Conservation (phyloP, 2,329 filamentous ascomycete species). For the Fusarium sp. region DNA sequence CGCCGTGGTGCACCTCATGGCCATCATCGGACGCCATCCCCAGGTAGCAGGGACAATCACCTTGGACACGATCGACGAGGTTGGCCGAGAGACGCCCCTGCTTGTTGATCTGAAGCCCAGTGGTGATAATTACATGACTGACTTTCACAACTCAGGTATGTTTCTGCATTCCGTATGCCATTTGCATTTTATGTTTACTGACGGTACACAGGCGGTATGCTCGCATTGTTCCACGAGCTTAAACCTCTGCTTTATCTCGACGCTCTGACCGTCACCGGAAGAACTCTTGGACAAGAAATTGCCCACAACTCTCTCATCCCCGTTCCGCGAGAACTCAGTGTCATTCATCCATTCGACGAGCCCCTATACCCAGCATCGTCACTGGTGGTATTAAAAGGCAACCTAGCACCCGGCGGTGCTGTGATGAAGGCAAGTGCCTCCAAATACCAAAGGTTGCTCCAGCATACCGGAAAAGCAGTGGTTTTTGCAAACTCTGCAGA, state of each 20-base stretch:
- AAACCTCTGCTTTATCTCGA: slow-evolving; percentile 78
- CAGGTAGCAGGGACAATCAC: slow-evolving; percentile 70
- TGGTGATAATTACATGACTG: slow-evolving; percentile 88
- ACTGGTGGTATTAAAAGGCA: slow-evolving; percentile 82
- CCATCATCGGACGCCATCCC: slow-evolving; percentile 79
- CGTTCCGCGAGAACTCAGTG: slow-evolving; percentile 49
- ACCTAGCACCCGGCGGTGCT: slow-evolving; percentile 82
- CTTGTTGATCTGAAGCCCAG: slow-evolving; percentile 87
- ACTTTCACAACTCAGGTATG: slow-evolving; percentile 77
- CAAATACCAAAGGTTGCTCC: slow-evolving; percentile 72
- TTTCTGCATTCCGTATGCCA: background rate
- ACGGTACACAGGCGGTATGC: slow-evolving; percentile 71
- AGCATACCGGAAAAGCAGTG: slow-evolving; percentile 60
- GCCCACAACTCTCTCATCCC: slow-evolving; percentile 71
- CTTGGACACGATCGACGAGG: slow-evolving; percentile 79
- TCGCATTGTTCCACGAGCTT: slow-evolving; percentile 80
- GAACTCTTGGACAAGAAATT: slow-evolving; percentile 82
- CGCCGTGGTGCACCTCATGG: slow-evolving; percentile 84
- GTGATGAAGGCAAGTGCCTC: slow-evolving; percentile 89
- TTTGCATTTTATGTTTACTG: background rate
- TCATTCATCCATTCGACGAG: slow-evolving; percentile 71
- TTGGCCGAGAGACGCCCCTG: slow-evolving; percentile 80
- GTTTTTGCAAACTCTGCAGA: slow-evolving; percentile 81
- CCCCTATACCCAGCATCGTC: slow-evolving; percentile 80
- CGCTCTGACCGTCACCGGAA: slow-evolving; percentile 84